Evolutionary conservation across 2,329 filamentous ascomycete species (phyloP).

Genomic region (Fusarium multiceps): DNA sequence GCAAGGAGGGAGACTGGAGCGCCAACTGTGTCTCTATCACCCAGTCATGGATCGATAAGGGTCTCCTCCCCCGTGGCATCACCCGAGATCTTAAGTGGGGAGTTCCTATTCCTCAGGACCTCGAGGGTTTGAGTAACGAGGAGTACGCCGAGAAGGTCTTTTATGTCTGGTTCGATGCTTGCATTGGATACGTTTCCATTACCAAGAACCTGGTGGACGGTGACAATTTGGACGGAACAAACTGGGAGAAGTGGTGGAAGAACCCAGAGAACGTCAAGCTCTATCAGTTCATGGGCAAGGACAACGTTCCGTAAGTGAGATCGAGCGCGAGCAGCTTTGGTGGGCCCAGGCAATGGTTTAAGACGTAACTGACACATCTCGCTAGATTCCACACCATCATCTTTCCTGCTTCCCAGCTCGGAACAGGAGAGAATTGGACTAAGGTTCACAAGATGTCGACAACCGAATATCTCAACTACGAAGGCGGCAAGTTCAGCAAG

Average conservation of each 20-base stretch:
- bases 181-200: slow-evolving; percentile 95
- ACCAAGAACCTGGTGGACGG: slow-evolving; percentile 84
- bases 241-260: slow-evolving; percentile 96
- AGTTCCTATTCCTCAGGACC: slow-evolving; percentile 62
- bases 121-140: slow-evolving; percentile 63
- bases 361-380: slow-evolving; percentile 11
- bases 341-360: not conserved
- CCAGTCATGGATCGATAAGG: slow-evolving; percentile 83
- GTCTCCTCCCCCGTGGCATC: slow-evolving; percentile 87
- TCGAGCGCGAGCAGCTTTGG: not conserved
- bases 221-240: slow-evolving; percentile 59
- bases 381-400: slow-evolving; percentile 79
- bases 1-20: slow-evolving; percentile 80
- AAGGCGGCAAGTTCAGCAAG: slow-evolving; percentile 92
- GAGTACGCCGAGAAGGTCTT: slow-evolving; percentile 76
- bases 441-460: slow-evolving; percentile 89
- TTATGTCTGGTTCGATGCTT: slow-evolving; percentile 94
- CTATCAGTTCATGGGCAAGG: slow-evolving; percentile 95
- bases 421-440: slow-evolving; percentile 87
- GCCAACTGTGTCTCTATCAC: slow-evolving; percentile 81
- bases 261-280: slow-evolving; percentile 88
- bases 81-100: slow-evolving; percentile 96
- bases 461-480: slow-evolving; percentile 88
- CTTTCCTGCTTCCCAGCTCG: slow-evolving; percentile 88
- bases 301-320: slow-evolving; percentile 65